These are phyloP conservation scores for Diospyros kaki DNA, from an alignment of 148 eudicot species.

Conservation along the genomic window DNA sequence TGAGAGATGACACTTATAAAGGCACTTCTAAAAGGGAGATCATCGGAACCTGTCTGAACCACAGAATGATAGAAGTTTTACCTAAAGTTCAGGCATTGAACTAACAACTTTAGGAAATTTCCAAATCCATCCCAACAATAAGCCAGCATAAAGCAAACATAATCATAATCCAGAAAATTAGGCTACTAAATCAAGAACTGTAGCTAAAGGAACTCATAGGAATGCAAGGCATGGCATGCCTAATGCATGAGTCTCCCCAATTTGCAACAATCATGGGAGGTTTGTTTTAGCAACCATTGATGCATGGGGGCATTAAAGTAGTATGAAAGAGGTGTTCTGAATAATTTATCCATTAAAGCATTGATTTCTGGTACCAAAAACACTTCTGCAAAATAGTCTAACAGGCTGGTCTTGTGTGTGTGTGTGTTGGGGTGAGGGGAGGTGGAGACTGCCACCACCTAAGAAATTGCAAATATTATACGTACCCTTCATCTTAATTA, in stretches of 20 bases:
- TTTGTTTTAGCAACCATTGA: neutral
- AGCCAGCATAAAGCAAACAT: neutral
- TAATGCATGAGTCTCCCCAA: too few species aligned
- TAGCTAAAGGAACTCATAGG: neutral
- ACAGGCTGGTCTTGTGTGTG: too few species aligned
- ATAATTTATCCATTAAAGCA: neutral
- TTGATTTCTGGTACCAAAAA: neutral
- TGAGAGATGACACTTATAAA: constrained; percentile 82
- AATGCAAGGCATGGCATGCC: too few species aligned
- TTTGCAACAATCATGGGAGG: too few species aligned
- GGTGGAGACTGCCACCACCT: too few species aligned
- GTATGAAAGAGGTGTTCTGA: neutral
- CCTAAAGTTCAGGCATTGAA: neutral
- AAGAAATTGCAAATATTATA: too few species aligned
- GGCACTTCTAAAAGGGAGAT: constrained; percentile 80
- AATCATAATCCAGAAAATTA: neutral
- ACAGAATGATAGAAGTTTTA: constrained; percentile 8
- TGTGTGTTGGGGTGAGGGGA: too few species aligned
- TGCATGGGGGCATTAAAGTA: neutral
- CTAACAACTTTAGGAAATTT: neutral
- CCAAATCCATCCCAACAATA: neutral
- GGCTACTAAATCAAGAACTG: neutral
- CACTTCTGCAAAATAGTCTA: neutral
- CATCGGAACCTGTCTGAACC: constrained; percentile 78
- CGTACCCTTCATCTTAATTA: too few species aligned